A percentile compares a stretch with the other conserved stretches of the same genome.
These are phyloP conservation scores for Trichothecium sympodiale DNA, from an alignment of 2,329 filamentous ascomycete species.

Conservation along the genomic window DNA sequence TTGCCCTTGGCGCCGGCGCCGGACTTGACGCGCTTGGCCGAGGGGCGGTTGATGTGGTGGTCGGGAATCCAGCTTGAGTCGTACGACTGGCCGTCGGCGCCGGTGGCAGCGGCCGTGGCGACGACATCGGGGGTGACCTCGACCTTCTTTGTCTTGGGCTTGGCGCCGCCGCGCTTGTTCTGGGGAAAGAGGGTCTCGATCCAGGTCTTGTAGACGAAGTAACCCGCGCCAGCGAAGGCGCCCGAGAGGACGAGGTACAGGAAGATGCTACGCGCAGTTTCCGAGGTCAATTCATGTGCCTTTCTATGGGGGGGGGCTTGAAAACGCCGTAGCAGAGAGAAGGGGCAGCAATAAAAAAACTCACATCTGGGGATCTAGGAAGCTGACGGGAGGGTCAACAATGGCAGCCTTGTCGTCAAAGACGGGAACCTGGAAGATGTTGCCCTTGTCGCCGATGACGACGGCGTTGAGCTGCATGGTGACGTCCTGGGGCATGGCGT, in stretches of 20 bases:
- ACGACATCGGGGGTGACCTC: slow-evolving; percentile 44
- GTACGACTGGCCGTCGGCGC: slow-evolving; percentile 65
- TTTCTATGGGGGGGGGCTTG: background rate
- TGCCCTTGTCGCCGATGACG: slow-evolving; percentile 53
- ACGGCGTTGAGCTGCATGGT: slow-evolving; percentile 67
- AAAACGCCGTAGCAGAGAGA: too few species aligned
- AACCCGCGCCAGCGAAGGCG: slow-evolving; percentile 68
- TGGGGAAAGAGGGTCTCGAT: slow-evolving; percentile 85
- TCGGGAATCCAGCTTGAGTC: slow-evolving; percentile 92
- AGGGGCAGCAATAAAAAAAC: slow-evolving; percentile 17
- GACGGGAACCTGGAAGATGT: slow-evolving; percentile 64
- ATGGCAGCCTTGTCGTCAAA: slow-evolving; percentile 77
- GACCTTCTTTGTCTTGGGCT: slow-evolving; percentile 49
- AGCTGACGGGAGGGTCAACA: slow-evolving; percentile 81
- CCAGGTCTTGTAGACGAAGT: slow-evolving; percentile 98
- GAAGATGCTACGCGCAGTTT: too few species aligned
- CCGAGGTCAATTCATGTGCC: too few species aligned
- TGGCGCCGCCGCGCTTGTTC: slow-evolving; percentile 43
- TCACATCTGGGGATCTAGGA: slow-evolving; percentile 94
- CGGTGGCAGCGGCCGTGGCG: slow-evolving; percentile 49
- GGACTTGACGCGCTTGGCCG: slow-evolving; percentile 57
- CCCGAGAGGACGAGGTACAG: slow-evolving; percentile 83
- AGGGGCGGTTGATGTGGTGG: slow-evolving; percentile 78
- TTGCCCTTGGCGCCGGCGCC: slow-evolving; percentile 32
- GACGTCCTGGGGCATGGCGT: slow-evolving; percentile 89